Conservation (phyloP, 176 grass and related monocot species). For the Otatea glauca region DNA sequence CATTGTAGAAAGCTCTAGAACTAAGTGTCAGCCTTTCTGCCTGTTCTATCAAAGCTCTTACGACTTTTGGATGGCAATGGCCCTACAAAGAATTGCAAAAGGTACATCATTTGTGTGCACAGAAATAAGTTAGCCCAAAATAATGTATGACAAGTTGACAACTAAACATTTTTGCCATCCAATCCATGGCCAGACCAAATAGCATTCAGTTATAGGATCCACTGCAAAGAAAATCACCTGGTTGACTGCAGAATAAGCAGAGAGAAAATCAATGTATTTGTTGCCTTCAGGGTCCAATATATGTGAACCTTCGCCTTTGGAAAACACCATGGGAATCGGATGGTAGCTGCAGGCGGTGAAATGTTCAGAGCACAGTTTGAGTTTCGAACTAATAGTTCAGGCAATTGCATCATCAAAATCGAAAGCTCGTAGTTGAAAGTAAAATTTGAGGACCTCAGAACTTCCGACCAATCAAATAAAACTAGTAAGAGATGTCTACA, state of each 20-base stretch:
- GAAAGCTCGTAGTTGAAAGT: background rate
- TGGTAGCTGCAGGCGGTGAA: slow-evolving; percentile 71
- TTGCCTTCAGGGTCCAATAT: slow-evolving; percentile 97
- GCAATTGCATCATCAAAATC: background rate
- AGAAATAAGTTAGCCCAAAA: background rate
- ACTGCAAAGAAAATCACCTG: slow-evolving; percentile 55
- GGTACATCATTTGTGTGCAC: background rate
- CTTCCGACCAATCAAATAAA: background rate
- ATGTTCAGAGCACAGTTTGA: background rate
- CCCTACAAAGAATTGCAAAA: slow-evolving; percentile 53
- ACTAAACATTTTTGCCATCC: background rate
- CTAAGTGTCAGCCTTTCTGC: slow-evolving; percentile 88
- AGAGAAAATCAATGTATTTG: slow-evolving; percentile 93
- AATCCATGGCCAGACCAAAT: background rate
- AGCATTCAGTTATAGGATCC: background rate
- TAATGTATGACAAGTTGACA: background rate
- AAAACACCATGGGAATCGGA: slow-evolving; percentile 92
- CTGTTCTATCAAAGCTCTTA: slow-evolving; percentile 81
- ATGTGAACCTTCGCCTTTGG: slow-evolving; percentile 75
- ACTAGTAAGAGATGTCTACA: background rate
- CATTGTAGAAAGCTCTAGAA: slow-evolving; percentile 97
- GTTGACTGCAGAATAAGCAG: slow-evolving; percentile 97
- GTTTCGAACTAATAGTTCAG: background rate
- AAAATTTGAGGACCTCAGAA: background rate
- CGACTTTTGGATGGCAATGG: slow-evolving; percentile 90